phyloP scores from a whole-genome alignment of 805 yeast genomes.

The Blastobotrys parvus region DNA sequence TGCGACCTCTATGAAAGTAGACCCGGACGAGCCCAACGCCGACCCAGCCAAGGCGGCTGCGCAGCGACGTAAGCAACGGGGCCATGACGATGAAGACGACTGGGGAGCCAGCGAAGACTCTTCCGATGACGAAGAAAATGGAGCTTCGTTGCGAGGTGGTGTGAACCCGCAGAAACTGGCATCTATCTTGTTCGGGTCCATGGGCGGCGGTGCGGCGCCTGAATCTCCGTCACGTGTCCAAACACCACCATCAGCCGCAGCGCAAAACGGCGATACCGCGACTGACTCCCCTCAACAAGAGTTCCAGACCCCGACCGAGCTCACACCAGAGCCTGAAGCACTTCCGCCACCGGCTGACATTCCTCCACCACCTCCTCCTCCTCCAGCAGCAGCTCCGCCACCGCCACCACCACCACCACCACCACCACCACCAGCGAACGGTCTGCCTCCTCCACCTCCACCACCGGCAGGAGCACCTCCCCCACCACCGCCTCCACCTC shows the following conservation, averaged over 20 bases:
- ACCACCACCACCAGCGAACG: constrained; percentile 22
- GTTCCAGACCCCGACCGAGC: background rate
- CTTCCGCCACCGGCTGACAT: constrained; percentile 17
- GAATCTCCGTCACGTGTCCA: background rate
- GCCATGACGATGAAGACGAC: constrained; percentile 26
- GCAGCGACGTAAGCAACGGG: constrained; percentile 28
- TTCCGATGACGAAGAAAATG: constrained; percentile 28
- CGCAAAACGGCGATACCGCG: background rate
- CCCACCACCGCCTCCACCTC: constrained; percentile 28
- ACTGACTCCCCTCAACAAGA: constrained; percentile 2
- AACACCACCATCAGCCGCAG: background rate
- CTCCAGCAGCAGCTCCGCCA: constrained; percentile 25
- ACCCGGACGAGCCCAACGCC: constrained; percentile 12
- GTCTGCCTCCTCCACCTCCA: constrained; percentile 35
- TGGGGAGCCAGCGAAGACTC: constrained; percentile 17
- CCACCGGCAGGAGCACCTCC: constrained; percentile 32
- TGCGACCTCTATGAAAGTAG: constrained; percentile 7
- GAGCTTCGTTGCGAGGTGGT: constrained; percentile 24
- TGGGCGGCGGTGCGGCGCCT: constrained; percentile 22
- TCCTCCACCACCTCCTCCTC: constrained; percentile 25
- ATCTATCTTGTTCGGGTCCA: constrained; percentile 34
- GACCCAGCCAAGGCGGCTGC: constrained; percentile 22
- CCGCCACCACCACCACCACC: constrained; percentile 30
- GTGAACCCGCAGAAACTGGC: constrained; percentile 35
- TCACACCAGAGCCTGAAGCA: constrained; percentile 5